These are phyloP conservation scores for Cafeteria roenbergensis DNA, from an alignment of 108 stramenopile genomes.

Conservation along the genomic window DNA sequence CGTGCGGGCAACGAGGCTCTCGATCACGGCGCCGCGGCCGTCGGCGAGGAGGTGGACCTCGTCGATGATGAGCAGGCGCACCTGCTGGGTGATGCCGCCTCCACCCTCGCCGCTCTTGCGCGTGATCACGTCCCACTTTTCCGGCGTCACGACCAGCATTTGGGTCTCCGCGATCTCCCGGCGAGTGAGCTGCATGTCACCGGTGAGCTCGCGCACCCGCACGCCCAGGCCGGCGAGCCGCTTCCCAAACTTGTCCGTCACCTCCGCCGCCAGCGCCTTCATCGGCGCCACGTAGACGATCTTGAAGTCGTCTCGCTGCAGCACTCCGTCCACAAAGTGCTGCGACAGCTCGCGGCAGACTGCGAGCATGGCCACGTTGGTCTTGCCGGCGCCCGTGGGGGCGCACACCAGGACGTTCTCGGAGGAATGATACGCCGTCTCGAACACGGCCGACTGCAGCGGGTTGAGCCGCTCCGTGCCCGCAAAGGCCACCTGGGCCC, in stretches of 20 bases:
- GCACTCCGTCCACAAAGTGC: slow-evolving; percentile 13
- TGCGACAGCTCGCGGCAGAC: slow-evolving; percentile 22
- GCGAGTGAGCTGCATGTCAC: slow-evolving; percentile 92
- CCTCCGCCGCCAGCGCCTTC: slow-evolving; percentile 99
- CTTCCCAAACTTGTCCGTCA: slow-evolving; percentile 82
- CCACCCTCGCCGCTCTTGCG: slow-evolving; percentile 39
- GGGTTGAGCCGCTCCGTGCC: slow-evolving; percentile 89
- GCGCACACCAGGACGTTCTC: slow-evolving; percentile 89
- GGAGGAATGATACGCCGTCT: slow-evolving; percentile 48
- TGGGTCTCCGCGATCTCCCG: slow-evolving; percentile 75
- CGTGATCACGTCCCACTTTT: slow-evolving; percentile 75
- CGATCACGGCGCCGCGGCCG: slow-evolving; percentile 94
- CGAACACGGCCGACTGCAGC: slow-evolving; percentile 79
- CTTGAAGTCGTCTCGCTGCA: slow-evolving; percentile 32
- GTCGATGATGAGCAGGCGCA: slow-evolving; percentile 91
- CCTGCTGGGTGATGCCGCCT: slow-evolving; percentile 67
- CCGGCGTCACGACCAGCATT: slow-evolving; percentile 80
- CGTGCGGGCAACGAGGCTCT: slow-evolving; percentile 82
- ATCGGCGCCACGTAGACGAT: slow-evolving; percentile 97
- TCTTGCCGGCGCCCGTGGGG: slow-evolving; percentile 98
- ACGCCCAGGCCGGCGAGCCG: slow-evolving; percentile 61
- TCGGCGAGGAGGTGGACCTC: slow-evolving; percentile 92
- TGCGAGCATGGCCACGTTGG: slow-evolving; percentile 54
- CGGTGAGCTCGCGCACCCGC: slow-evolving; percentile 83
- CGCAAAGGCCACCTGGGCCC: slow-evolving; percentile 79